phyloP scores from a whole-genome alignment of 345 rosid genomes.

The Abelmoschus esculentus region DNA sequence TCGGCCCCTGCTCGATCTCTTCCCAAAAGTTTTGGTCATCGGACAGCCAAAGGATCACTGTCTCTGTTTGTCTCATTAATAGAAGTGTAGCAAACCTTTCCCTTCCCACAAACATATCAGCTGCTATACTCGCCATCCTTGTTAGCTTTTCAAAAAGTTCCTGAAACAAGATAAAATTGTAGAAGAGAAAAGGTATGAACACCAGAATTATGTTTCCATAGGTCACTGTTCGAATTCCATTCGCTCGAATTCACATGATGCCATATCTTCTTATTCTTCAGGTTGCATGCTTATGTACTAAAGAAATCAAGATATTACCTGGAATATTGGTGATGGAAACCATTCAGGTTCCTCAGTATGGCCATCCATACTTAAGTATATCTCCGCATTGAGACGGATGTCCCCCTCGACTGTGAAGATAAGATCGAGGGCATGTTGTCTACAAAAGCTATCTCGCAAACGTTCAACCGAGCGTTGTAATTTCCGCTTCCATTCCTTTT shows the following conservation, averaged over 20 bases:
- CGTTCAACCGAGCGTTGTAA: conserved; percentile 74
- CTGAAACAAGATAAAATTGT: conserved; percentile 25
- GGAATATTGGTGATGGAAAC: conserved; percentile 88
- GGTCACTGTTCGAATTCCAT: neutral
- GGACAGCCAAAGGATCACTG: conserved; percentile 88
- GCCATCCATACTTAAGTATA: conserved; percentile 81
- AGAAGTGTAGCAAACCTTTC: conserved; percentile 84
- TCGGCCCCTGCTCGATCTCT: conserved; percentile 62
- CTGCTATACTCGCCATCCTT: conserved; percentile 47
- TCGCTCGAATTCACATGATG: neutral
- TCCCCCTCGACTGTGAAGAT: conserved; percentile 90
- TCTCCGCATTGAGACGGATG: conserved; percentile 77
- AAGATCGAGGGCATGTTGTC: conserved; percentile 83
- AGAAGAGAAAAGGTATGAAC: neutral
- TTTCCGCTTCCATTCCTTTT: conserved; percentile 75
- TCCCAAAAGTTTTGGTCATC: conserved; percentile 89
- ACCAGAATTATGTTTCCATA: neutral
- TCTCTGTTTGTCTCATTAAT: conserved; percentile 80
- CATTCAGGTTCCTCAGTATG: conserved; percentile 67
- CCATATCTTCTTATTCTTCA: neutral
- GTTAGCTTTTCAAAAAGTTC: conserved; percentile 65
- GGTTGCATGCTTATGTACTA: neutral
- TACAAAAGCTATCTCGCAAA: conserved; percentile 83
- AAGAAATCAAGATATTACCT: conserved; percentile 37
- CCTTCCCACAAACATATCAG: conserved; percentile 75